Percentiles rank a stretch among this genome's conserved stretches.
phyloP scores from a whole-genome alignment of 2,329 filamentous ascomycete genomes.

The Paecilomyces sp. region DNA sequence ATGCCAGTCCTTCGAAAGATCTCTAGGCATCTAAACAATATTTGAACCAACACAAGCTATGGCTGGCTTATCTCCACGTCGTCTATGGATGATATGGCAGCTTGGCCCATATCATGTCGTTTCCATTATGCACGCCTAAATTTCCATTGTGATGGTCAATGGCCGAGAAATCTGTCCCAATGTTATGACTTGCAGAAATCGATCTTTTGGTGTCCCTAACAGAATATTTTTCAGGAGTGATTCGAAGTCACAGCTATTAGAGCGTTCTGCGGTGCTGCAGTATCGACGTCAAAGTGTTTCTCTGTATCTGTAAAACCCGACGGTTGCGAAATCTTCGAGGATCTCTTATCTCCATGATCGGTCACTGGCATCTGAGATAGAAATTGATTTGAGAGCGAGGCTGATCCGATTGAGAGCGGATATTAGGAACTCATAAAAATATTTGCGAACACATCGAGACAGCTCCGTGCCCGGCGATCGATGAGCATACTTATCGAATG shows the following conservation, averaged over 20 bases:
- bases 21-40: too few species aligned
- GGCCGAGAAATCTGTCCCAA: too few species aligned
- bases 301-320: background rate
- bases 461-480: background rate
- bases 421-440: background rate
- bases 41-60: too few species aligned
- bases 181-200: too few species aligned
- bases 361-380: background rate
- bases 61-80: too few species aligned
- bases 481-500: background rate
- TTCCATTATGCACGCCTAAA: too few species aligned
- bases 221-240: background rate
- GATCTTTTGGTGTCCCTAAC: background rate
- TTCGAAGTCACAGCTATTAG: background rate
- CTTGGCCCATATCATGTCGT: too few species aligned
- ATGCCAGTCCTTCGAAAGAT: too few species aligned
- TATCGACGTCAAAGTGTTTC: background rate
- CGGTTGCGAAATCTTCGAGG: background rate
- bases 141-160: too few species aligned
- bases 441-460: background rate
- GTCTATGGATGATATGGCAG: too few species aligned
- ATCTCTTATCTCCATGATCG: background rate
- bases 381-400: background rate
- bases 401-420: background rate
- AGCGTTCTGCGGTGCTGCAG: background rate